Base-by-base conservation (phyloP, 352 stramenopile genomes). In the Proteromonas lacertae region DNA sequence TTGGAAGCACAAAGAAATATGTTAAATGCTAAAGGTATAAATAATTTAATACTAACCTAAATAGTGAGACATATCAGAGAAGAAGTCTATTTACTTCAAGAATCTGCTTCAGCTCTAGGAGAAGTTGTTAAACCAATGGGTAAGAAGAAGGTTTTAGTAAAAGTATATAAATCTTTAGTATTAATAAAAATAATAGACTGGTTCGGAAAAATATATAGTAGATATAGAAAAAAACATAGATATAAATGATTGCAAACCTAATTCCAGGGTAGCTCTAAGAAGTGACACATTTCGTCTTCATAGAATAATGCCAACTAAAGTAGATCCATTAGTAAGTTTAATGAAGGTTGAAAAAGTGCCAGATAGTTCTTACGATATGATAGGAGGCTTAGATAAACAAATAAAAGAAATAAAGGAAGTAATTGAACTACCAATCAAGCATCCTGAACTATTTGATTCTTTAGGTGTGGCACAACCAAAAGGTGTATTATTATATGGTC, bases 341-440 rank as follows among this genome's bases (percentile, higher is more conserved):
- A 79, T 79, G 64, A 79, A 77, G 47, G 64, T 99, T 26, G 88
- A 99, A 56, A 93, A 93, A 53, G 84, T 97, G 17, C 87, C 87
- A 0, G 87, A 99, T 62, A 94, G 79, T 23, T 96, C 87, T 3
- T 99, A 97, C 55, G 87, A 99, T 57, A 96, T 97, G 82, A 92
- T 96, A 49, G 87, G 87, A 25, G 87, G 87, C 35, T 58, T 98
- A 18, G 77, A 93, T 51, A 95, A 96, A 51, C 87, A 98, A 56
- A 93, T 98, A 43, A 72, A 87, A 41, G 87, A 98, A 60, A 96
- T 98, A 51, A 98, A 98, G 56, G 87, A 98, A 55, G 72, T 98
- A 2, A 98, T 98, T 51, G 86, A 98, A 56, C 63, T 98, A 14
- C 86, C 86, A 1, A 96, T 98, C 56, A 98, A 98, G 54, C 86